Conservation (phyloP, 805 yeast species). For the Pichia thaimueangensis region DNA sequence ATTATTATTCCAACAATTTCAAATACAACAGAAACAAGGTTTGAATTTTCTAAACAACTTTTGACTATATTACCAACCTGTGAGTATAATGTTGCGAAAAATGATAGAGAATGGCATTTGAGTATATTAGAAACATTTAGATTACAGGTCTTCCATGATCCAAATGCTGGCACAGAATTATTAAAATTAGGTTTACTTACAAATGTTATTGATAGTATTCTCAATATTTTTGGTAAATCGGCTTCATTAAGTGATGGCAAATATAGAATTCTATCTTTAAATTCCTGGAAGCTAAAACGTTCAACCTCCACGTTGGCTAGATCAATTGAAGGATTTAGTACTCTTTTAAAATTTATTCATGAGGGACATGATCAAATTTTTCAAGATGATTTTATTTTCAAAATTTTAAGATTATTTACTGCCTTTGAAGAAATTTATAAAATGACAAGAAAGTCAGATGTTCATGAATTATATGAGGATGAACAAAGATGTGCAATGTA, state of each 20-base stretch:
- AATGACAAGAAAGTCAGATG: constrained; percentile 54
- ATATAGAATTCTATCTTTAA: constrained; percentile 9
- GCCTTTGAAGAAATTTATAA: constrained; percentile 54
- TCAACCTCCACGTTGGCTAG: constrained; percentile 4
- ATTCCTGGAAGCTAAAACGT: constrained; percentile 14
- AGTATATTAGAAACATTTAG: constrained; percentile 26
- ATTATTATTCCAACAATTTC: constrained; percentile 51
- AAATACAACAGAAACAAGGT: constrained; percentile 42
- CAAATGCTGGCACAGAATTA: constrained; percentile 32
- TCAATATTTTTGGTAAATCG: constrained; percentile 6
- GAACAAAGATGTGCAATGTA: constrained; percentile 44
- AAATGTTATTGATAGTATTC: constrained; percentile 35
- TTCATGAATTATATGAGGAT: constrained; percentile 56
- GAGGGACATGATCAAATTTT: constrained; percentile 21
- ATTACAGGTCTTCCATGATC: constrained; percentile 29
- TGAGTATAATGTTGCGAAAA: constrained; percentile 36
- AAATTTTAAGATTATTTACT: constrained; percentile 41
- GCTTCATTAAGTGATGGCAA: constrained; percentile 8
- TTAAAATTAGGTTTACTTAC: constrained; percentile 35
- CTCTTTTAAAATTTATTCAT: constrained; percentile 22
- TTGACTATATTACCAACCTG: constrained; percentile 49
- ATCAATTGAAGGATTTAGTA: constrained; percentile 18
- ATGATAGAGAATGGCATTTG: constrained; percentile 46
- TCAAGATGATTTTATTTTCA: constrained; percentile 25
- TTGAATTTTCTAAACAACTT: constrained; percentile 45